phyloP scores from a whole-genome alignment of 345 rosid species.

The Melastoma malabathricum region DNA sequence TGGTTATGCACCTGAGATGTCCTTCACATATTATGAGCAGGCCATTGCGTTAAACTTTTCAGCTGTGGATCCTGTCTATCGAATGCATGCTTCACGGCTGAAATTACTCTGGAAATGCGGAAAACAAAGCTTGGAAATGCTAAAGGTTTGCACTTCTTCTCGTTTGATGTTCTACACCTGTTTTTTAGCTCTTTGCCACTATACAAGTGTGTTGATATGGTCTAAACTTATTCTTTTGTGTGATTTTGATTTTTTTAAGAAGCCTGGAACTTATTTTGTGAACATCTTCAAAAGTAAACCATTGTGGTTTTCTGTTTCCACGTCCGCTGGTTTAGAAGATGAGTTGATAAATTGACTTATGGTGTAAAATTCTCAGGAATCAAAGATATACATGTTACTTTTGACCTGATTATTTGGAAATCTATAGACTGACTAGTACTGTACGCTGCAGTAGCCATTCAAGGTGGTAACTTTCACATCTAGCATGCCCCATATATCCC shows the following conservation, averaged over 20 bases:
- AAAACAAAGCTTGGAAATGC: conserved; percentile 47
- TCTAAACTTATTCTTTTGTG: no score
- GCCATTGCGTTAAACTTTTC: conserved; percentile 72
- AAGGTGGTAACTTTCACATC: no score
- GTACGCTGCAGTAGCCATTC: no score
- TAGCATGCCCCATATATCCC: no score
- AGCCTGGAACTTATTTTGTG: background rate
- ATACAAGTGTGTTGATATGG: no score
- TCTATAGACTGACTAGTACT: no score
- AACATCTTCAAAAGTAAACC: no score
- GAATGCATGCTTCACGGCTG: conserved; percentile 95
- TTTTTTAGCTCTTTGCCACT: background rate
- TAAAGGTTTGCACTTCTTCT: conserved; percentile 45
- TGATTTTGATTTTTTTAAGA: background rate
- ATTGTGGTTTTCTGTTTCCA: background rate
- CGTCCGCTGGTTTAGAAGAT: no score
- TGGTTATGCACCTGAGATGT: conserved; percentile 47
- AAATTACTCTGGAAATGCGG: conserved; percentile 64
- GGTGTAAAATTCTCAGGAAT: no score
- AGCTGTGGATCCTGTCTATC: conserved; percentile 85
- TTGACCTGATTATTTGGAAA: no score
- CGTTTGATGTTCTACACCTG: background rate
- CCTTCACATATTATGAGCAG: conserved; percentile 57
- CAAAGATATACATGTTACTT: no score
- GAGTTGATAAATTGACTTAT: no score